Evolutionary conservation across 2,329 filamentous ascomycete species (phyloP).

Genomic region (Xylaria sp.): DNA sequence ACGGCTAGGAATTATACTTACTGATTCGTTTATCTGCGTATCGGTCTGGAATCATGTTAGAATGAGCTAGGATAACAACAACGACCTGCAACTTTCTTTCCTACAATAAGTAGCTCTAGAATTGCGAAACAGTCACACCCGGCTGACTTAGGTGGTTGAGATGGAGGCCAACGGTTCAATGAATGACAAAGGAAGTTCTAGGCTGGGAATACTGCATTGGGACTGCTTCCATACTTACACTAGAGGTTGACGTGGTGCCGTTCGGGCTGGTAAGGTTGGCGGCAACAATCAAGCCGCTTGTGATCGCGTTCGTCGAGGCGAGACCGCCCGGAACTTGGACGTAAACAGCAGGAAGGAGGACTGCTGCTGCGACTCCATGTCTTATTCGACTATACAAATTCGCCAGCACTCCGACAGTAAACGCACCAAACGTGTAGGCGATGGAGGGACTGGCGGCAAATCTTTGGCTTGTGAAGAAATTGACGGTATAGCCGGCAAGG

Average conservation of each 20-base stretch:
- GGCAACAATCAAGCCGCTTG: slow-evolving; percentile 68
- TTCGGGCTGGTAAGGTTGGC: slow-evolving; percentile 62
- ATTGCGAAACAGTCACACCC: not conserved
- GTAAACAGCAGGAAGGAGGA: slow-evolving; percentile 89
- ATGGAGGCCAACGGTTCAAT: not conserved
- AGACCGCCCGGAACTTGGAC: slow-evolving; percentile 72
- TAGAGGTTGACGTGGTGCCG: slow-evolving; percentile 45
- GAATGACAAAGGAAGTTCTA: not conserved
- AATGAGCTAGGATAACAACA: not conserved
- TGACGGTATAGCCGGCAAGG: slow-evolving; percentile 78
- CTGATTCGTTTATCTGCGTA: slow-evolving; percentile 31
- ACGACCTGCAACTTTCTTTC: not conserved
- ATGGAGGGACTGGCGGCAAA: slow-evolving; percentile 79
- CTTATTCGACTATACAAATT: slow-evolving; percentile 74
- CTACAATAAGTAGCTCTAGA: not conserved
- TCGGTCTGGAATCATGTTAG: slow-evolving; percentile 30
- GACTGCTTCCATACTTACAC: slow-evolving; percentile 34
- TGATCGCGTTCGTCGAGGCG: slow-evolving; percentile 68
- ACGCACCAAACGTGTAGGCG: slow-evolving; percentile 79
- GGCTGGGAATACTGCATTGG: not conserved
- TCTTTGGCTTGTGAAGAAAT: slow-evolving; percentile 74
- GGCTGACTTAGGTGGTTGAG: not conserved
- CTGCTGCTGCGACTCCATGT: slow-evolving; percentile 83
- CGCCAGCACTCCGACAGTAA: slow-evolving; percentile 79
- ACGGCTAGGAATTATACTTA: slow-evolving; percentile 17